These are phyloP conservation scores for Agastache rugosa DNA, from an alignment of 257 asterid species.

Conservation along the genomic window DNA sequence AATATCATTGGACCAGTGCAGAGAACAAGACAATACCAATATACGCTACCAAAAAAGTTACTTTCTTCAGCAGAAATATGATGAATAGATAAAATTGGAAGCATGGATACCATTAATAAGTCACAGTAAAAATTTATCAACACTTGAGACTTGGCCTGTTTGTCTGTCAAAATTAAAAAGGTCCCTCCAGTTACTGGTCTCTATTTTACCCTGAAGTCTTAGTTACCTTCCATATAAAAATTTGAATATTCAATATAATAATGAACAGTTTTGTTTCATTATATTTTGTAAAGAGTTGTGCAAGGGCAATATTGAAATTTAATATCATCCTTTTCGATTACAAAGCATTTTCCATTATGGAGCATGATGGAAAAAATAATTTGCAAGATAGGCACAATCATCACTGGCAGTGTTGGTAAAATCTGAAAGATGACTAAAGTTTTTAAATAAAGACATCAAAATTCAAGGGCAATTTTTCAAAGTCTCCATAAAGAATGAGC, in stretches of 20 bases:
- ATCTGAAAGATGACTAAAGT: too few relatives aligned
- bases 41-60: background rate
- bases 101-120: background rate
- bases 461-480: conserved; percentile 16
- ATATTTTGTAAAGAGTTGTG: background rate
- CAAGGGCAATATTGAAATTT: background rate
- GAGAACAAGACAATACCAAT: background rate
- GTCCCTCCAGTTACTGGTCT: background rate
- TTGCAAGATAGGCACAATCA: too few relatives aligned
- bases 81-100: background rate
- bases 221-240: background rate
- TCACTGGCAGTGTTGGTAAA: too few relatives aligned
- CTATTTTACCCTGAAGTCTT: background rate
- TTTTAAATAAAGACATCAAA: too few relatives aligned
- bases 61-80: background rate
- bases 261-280: background rate
- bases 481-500: background rate
- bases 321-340: conserved; percentile 9
- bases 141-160: background rate
- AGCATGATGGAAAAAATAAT: conserved; percentile 4
- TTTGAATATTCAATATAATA: background rate
- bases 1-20: background rate
- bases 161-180: background rate
- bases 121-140: background rate
- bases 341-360: conserved; percentile 1